phyloP scores from a whole-genome alignment of 1,284 basidiomycete genomes.

The Cryptococcus amylolentus region DNA sequence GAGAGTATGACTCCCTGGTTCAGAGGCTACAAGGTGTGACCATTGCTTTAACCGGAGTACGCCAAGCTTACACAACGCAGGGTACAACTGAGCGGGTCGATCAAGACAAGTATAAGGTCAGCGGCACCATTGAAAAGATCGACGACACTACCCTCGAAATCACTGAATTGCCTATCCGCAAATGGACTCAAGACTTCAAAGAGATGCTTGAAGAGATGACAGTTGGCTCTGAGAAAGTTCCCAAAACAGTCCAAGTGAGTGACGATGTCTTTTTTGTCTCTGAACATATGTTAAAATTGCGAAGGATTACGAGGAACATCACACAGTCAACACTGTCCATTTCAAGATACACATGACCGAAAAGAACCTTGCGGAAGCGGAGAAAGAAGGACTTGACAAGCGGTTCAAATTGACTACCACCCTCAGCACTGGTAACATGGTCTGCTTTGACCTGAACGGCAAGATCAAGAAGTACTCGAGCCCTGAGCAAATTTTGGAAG shows the following conservation, averaged over 20 bases:
- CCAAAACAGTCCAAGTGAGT: conserved; percentile 54
- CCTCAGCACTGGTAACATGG: conserved; percentile 93
- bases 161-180: conserved; percentile 91
- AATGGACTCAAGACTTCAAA: conserved; percentile 94
- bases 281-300: not conserved
- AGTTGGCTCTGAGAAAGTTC: conserved; percentile 60
- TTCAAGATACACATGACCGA: conserved; percentile 80
- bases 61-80: conserved; percentile 42
- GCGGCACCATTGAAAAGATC: conserved; percentile 70
- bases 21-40: conserved; percentile 69
- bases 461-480: conserved; percentile 93
- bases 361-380: conserved; percentile 79
- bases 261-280: not conserved
- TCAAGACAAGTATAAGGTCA: conserved; percentile 84
- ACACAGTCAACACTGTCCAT: conserved; percentile 89
- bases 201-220: conserved; percentile 73
- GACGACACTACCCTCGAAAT: conserved; percentile 89
- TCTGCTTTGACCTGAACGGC: conserved; percentile 92
- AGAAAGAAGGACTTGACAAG: conserved; percentile 81
- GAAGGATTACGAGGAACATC: conserved; percentile 93
- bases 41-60: not conserved
- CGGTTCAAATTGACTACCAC: conserved; percentile 86
- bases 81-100: conserved; percentile 77
- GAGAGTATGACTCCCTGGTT: conserved; percentile 94
- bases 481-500: conserved; percentile 88